Evolutionary conservation across 805 yeast genomes (phyloP), one percentile per base, ranked within the genome.

Genomic region (Cyberlindnera mrakii): DNA sequence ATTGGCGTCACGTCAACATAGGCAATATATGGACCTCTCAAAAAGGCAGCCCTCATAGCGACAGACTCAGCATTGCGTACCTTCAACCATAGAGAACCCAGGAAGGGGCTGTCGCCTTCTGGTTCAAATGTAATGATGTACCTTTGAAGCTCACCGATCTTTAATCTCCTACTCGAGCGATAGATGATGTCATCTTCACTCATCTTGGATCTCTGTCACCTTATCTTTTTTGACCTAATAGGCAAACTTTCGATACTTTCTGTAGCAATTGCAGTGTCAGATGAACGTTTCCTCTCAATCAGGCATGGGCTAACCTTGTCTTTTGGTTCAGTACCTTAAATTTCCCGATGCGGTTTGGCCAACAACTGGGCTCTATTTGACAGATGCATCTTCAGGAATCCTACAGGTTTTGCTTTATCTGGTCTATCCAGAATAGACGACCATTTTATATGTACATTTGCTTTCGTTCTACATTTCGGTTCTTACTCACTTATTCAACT

Each of bases 11-110:
- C 76, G 60, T 85, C 95, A 33, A 78, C 83, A 55, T 85, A 85
- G 1, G 85, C 53, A n/a, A 79, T 70, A 51, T 74, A 85, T 0
- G 95, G 95, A 0, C 91, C 95, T 44, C 85, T 76, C 15, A 85
- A 59, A 51, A 77, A 81, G 0, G 88, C 90, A 0, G 95, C 90
- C 41, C 91, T 60, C 43, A 77, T 50, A 0, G 85, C 71, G 1
- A 80, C 50, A 51, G 76, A 75, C 51, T 83, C 88, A 4, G 65
- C 68, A 57, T 85, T 85, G 50, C 75, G 74, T n/a, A 85, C 66
- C 46, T 73, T 75, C 18, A 84, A 62, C 72, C 75, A 80, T 1
- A 78, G 46, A 1, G 71, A 61, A 9, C 57, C 51, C 19, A 55
- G 46, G 6, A 58, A 36, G 6, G 57, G 50, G 29, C 53, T 56